Percentiles rank a stretch among this genome's conserved stretches.
These are phyloP conservation scores for Morella rubra DNA, from an alignment of 306 rosid species.

Conservation along the genomic window DNA sequence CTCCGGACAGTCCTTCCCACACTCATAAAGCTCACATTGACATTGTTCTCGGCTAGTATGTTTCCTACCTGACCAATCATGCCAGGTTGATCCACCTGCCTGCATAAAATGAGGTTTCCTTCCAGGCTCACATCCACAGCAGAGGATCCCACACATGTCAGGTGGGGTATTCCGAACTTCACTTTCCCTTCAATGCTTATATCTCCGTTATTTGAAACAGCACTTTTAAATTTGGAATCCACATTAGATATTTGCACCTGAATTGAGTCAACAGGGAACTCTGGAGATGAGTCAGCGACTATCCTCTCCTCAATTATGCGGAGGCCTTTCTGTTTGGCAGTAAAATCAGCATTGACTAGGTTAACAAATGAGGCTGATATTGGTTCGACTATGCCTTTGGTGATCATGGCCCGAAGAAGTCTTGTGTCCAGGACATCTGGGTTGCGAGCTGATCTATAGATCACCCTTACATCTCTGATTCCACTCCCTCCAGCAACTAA, in stretches of 20 bases:
- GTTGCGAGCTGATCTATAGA: conserved; percentile 57
- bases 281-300: conserved; percentile 52
- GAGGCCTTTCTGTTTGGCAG: conserved; percentile 79
- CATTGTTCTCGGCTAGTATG: conserved; percentile 62
- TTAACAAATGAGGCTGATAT: conserved; percentile 69
- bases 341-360: conserved; percentile 84
- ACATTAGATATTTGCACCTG: conserved; percentile 60
- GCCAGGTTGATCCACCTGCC: conserved; percentile 89
- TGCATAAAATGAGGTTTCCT: conserved; percentile 77
- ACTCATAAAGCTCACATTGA: conserved; percentile 90
- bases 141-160: conserved; percentile 64
- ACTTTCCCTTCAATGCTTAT: conserved; percentile 84
- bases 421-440: conserved; percentile 87
- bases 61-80: conserved; percentile 87
- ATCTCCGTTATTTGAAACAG: conserved; percentile 49
- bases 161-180: conserved; percentile 69
- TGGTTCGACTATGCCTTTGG: conserved; percentile 82
- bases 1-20: conserved; percentile 71
- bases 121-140: conserved; percentile 83
- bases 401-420: conserved; percentile 90
- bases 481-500: conserved; percentile 76
- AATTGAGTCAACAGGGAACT: conserved; percentile 68
- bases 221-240: conserved; percentile 74
- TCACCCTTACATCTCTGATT: conserved; percentile 56
- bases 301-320: conserved; percentile 75